phyloP scores from a whole-genome alignment of 2,329 filamentous ascomycete species.

The Pseudogymnoascus sp. region DNA sequence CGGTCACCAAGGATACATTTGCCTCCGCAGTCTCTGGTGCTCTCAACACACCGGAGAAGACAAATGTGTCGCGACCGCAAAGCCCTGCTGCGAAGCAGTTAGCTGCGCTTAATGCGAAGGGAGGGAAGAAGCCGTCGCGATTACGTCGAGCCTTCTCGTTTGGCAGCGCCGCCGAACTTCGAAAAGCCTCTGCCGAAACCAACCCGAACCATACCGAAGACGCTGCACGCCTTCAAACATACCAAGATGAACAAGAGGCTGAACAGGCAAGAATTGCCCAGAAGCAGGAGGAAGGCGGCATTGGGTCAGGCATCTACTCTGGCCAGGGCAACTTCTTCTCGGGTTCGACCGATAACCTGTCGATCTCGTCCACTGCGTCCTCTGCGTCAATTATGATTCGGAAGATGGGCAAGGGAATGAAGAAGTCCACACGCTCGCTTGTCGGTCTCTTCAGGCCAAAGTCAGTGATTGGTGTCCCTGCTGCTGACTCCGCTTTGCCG shows the following conservation, averaged over 20 bases:
- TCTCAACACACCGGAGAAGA: conserved; percentile 24
- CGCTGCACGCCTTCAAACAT: conserved; percentile 54
- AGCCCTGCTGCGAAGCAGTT: conserved; percentile 73
- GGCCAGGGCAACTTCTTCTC: conserved; percentile 76
- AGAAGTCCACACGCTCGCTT: conserved; percentile 82
- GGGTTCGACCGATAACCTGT: conserved; percentile 89
- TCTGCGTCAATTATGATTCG: conserved; percentile 90
- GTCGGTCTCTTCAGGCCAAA: conserved; percentile 94
- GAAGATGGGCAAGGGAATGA: conserved; percentile 99
- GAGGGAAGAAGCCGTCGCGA: conserved; percentile 68
- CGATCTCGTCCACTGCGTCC: conserved; percentile 81
- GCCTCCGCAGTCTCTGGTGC: conserved; percentile 29
- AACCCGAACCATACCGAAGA: conserved; percentile 36
- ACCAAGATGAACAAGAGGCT: conserved; percentile 59
- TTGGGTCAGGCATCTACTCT: conserved; percentile 90
- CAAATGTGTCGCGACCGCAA: conserved; percentile 16
- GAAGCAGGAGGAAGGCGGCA: conserved; percentile 83
- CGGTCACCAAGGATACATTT: conserved; percentile 35
- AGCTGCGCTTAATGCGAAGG: conserved; percentile 78
- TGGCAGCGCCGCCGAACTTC: conserved; percentile 85
- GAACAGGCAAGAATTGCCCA: conserved; percentile 88
- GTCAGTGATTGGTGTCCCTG: conserved; percentile 71
- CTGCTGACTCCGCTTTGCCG: conserved; percentile 57
- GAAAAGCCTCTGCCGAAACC: conserved; percentile 62
- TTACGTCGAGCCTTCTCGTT: conserved; percentile 92